These are phyloP conservation scores for Aegilops tauschii DNA, from an alignment of 176 grass and related monocot genomes.

Conservation along the genomic window DNA sequence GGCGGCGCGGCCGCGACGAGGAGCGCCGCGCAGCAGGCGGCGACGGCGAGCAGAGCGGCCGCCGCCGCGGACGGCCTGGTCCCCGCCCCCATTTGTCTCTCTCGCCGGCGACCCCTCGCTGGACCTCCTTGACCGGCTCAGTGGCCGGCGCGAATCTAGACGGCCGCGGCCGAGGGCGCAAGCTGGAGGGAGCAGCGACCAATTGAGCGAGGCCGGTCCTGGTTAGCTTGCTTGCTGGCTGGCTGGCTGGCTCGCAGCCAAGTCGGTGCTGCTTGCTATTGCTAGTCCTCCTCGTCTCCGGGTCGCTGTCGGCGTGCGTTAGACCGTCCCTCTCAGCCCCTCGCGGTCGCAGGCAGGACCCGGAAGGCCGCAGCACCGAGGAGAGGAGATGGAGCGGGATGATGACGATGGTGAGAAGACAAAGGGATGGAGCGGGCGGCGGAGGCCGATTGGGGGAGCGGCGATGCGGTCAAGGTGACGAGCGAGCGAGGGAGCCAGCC, in stretches of 20 bases:
- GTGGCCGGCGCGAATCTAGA: neutral
- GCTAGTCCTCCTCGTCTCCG: neutral
- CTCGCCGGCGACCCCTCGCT: neutral
- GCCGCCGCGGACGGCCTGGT: neutral
- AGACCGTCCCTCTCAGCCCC: neutral
- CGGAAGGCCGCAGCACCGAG: neutral
- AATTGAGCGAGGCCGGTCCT: neutral
- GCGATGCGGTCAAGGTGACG: neutral
- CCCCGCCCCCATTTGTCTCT: slow-evolving; percentile 21
- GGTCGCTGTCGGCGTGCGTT: neutral
- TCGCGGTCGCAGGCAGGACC: neutral
- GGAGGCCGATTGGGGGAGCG: neutral
- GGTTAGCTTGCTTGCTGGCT: too few relatives aligned
- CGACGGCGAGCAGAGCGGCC: slow-evolving; percentile 19
- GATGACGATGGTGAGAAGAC: neutral
- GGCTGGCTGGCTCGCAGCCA: neutral
- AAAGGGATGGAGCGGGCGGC: too few relatives aligned
- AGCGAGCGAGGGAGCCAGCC: neutral
- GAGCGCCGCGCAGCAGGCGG: neutral
- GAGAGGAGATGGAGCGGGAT: neutral
- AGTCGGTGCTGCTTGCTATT: neutral
- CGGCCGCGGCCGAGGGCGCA: neutral
- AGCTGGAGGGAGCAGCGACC: neutral
- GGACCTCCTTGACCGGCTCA: neutral
- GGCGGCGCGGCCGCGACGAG: slow-evolving; percentile 20